Evolutionary conservation across 179 eudicot genomes (phyloP), one percentile per base, ranked within the genome.

Genomic region (Spergularia azorica): DNA sequence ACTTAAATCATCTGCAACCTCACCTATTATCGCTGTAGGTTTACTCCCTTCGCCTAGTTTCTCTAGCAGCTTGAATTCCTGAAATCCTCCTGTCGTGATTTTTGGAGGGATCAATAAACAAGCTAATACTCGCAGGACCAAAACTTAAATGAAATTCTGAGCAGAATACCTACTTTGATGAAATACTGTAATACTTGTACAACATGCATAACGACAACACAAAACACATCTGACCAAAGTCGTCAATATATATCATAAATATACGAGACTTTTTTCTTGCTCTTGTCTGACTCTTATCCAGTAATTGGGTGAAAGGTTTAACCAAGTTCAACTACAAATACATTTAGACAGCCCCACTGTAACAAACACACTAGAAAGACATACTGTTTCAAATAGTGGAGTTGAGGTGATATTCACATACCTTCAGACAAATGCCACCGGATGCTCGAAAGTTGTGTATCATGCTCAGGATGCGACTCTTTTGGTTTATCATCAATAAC

Each of bases 361-460:
- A 26, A 26, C 32, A 26, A 26, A 26, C 1, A 26, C 32, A 41
- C 62, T 52, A 58, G 48, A 59, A 18, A n/a, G 2, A 10, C 6
- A 26, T 36, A 63, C 6, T 10, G 41, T 12, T 3, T 57, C 32
- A 9, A 5, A 17, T 5, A 2, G 7, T 16, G 11, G 12, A 9
- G 14, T 15, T 9, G 6, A 58, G 16, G 77, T n/a, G 17, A 43
- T 17, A 58, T 67, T 52, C 64, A 65, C 76, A 17, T 57, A 93
- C 97, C 97, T 91, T 93, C 94, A 75, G 96, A 89, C 41, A 93
- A 83, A 86, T 93, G 96, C 96, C 97, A 93, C 39, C 94, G 94
- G 74, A 93, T 80, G 78, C 89, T 93, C 9, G 90, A 77, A 73
- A 91, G 89, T 78, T 86, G 97, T 39, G 89, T 87, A 41, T 91